Conservation (phyloP, 805 yeast genomes). For the Ogataea pini region DNA sequence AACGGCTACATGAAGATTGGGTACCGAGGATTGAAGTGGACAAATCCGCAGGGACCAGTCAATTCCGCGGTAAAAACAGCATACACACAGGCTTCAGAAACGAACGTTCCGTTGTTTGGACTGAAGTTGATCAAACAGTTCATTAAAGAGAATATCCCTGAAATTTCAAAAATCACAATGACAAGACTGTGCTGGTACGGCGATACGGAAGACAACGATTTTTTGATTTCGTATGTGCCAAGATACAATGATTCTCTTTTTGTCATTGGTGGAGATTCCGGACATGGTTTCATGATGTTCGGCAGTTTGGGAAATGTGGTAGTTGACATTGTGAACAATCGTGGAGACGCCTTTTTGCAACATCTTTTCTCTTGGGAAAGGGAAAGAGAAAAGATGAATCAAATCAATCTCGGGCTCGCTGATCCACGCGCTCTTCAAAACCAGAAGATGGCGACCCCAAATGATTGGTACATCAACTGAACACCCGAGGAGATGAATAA, state of each 20-base stretch:
- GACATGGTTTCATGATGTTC: slow-evolving; percentile 5
- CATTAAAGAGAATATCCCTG: slow-evolving; percentile 1
- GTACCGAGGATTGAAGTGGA: slow-evolving; percentile 4
- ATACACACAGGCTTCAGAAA: not conserved
- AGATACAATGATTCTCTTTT: not conserved
- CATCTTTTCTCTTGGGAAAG: slow-evolving; percentile 1
- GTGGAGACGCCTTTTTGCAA: not conserved
- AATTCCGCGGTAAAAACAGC: slow-evolving; percentile 3
- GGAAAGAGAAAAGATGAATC: slow-evolving; percentile 3
- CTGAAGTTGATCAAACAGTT: slow-evolving; percentile 5
- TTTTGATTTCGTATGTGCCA: slow-evolving; percentile 1
- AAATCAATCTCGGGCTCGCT: slow-evolving; percentile 1
- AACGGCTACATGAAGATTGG: slow-evolving; percentile 5
- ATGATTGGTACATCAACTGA: not conserved
- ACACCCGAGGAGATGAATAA: no score
- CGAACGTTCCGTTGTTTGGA: slow-evolving; percentile 1
- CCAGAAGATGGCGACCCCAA: slow-evolving; percentile 1
- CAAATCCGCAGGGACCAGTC: not conserved
- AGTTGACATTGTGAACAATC: not conserved
- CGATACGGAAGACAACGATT: slow-evolving; percentile 6
- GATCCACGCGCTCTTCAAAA: slow-evolving; percentile 2
- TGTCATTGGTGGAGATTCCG: slow-evolving; percentile 4
- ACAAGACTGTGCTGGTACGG: slow-evolving; percentile 5
- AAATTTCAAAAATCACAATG: not conserved
- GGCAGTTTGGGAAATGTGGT: slow-evolving; percentile 6